Percentiles rank a stretch among this genome's conserved stretches.
Conservation (phyloP, 495 filamentous ascomycete genomes). For the Xylaria sp. region DNA sequence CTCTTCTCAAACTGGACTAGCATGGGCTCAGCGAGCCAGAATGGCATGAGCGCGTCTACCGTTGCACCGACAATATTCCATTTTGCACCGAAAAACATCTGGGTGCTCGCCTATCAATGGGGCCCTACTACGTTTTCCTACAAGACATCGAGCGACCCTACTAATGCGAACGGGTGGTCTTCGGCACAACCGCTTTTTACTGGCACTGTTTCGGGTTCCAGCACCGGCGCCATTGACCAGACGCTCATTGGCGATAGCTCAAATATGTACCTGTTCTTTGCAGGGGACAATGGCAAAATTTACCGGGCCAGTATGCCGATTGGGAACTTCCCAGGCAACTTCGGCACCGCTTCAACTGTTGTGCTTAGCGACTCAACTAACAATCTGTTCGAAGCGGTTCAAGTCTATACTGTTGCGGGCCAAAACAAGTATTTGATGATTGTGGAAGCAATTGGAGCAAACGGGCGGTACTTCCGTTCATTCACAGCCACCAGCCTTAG, state of each 20-base stretch:
- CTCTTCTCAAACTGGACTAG: constrained; percentile 61
- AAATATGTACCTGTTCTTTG: constrained; percentile 71
- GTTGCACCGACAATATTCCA: constrained; percentile 69
- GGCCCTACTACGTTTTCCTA: constrained; percentile 65
- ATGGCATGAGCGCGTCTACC: constrained; percentile 50
- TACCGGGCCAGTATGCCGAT: constrained; percentile 67
- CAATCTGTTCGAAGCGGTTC: constrained; percentile 68
- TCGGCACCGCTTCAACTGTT: constrained; percentile 56
- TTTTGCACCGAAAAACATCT: constrained; percentile 65
- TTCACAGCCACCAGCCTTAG: constrained; percentile 62
- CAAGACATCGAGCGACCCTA: constrained; percentile 62
- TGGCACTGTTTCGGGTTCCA: constrained; percentile 57
- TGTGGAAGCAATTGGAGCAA: constrained; percentile 63
- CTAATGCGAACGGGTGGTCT: constrained; percentile 63
- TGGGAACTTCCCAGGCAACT: constrained; percentile 63
- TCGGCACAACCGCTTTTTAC: constrained; percentile 60
- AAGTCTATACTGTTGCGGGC: constrained; percentile 65
- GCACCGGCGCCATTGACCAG: constrained; percentile 64
- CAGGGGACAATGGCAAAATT: constrained; percentile 69
- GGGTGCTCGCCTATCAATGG: constrained; percentile 70
- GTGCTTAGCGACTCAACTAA: constrained; percentile 59
- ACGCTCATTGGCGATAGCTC: constrained; percentile 63
- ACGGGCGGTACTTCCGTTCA: constrained; percentile 70
- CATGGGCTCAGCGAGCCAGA: constrained; percentile 63
- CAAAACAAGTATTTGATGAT: constrained; percentile 66